A percentile compares a stretch with the other conserved stretches of the same genome.
phyloP scores from a whole-genome alignment of 108 stramenopile species.

The Skeletonema menzelii region DNA sequence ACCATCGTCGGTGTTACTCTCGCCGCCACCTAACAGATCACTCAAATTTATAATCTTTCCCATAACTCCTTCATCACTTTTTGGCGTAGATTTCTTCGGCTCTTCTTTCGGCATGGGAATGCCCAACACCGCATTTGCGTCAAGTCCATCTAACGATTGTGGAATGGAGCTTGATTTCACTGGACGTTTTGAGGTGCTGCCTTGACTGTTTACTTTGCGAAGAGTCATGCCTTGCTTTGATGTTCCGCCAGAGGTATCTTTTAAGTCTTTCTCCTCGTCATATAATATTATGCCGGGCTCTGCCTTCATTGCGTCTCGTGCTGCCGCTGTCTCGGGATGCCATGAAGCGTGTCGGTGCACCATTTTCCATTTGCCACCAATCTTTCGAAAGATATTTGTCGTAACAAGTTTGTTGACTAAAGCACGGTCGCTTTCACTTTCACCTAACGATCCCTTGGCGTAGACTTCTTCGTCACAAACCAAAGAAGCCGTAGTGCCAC shows the following conservation, averaged over 20 bases:
- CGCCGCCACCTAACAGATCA: slow-evolving; percentile 28
- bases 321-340: slow-evolving; percentile 78
- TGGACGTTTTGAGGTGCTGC: slow-evolving; percentile 28
- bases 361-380: slow-evolving; percentile 78
- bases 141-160: slow-evolving; percentile 35
- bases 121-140: slow-evolving; percentile 38
- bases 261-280: slow-evolving; percentile 16
- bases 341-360: slow-evolving; percentile 83
- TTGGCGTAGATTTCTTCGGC: slow-evolving; percentile 19
- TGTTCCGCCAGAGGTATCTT: slow-evolving; percentile 1
- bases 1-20: slow-evolving; percentile 22
- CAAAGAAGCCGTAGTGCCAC: slow-evolving; percentile 74
- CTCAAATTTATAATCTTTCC: slow-evolving; percentile 32
- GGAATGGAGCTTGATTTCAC: slow-evolving; percentile 11
- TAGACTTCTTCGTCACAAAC: slow-evolving; percentile 86
- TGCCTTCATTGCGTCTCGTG: slow-evolving; percentile 58
- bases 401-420: slow-evolving; percentile 71
- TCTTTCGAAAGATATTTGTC: slow-evolving; percentile 86
- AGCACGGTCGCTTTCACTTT: slow-evolving; percentile 47
- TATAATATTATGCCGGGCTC: slow-evolving; percentile 26
- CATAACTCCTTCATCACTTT: slow-evolving; percentile 35
- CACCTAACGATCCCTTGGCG: slow-evolving; percentile 61
- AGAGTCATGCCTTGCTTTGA: slow-evolving; percentile 23
- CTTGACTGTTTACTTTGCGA: slow-evolving; percentile 22
- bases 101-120: slow-evolving; percentile 28